Conservation (phyloP, 257 asterid species). For the Fraxinus anomala region DNA sequence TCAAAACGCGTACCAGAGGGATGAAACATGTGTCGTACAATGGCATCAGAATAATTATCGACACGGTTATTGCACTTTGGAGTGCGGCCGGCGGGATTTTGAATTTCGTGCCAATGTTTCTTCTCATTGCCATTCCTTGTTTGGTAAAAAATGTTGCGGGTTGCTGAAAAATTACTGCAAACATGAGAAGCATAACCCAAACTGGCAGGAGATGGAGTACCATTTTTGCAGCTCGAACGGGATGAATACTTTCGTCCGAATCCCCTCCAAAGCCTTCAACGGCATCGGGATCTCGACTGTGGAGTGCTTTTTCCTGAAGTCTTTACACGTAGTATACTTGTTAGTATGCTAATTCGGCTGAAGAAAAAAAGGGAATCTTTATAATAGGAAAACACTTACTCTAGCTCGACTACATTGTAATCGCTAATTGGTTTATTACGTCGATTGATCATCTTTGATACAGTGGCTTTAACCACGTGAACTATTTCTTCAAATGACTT, state of each 20-base stretch:
- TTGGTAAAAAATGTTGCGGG: slow-evolving; percentile 95
- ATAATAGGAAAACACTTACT: slow-evolving; percentile 48
- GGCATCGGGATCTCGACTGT: slow-evolving; percentile 36
- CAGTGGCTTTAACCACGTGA: slow-evolving; percentile 41
- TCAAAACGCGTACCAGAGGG: slow-evolving; percentile 58
- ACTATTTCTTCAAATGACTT: slow-evolving; percentile 39
- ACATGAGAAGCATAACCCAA: slow-evolving; percentile 78
- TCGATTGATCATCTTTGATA: slow-evolving; percentile 41
- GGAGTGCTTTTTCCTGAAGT: slow-evolving; percentile 51
- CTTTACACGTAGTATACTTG: slow-evolving; percentile 32
- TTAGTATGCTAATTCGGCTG: not conserved
- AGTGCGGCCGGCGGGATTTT: slow-evolving; percentile 97
- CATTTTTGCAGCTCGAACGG: slow-evolving; percentile 42
- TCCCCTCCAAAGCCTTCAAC: not conserved
- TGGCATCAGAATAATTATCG: slow-evolving; percentile 80
- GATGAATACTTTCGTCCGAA: slow-evolving; percentile 26
- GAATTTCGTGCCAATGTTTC: slow-evolving; percentile 63
- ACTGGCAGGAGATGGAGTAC: slow-evolving; percentile 68
- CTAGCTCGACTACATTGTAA: slow-evolving; percentile 53
- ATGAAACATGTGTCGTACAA: slow-evolving; percentile 65
- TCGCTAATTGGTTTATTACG: slow-evolving; percentile 29
- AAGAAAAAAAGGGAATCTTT: not conserved
- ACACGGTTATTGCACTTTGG: slow-evolving; percentile 84
- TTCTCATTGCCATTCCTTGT: slow-evolving; percentile 87
- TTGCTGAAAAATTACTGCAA: slow-evolving; percentile 89